Conservation (phyloP, 2,329 filamentous ascomycete species). For the Trichoderma sp. region DNA sequence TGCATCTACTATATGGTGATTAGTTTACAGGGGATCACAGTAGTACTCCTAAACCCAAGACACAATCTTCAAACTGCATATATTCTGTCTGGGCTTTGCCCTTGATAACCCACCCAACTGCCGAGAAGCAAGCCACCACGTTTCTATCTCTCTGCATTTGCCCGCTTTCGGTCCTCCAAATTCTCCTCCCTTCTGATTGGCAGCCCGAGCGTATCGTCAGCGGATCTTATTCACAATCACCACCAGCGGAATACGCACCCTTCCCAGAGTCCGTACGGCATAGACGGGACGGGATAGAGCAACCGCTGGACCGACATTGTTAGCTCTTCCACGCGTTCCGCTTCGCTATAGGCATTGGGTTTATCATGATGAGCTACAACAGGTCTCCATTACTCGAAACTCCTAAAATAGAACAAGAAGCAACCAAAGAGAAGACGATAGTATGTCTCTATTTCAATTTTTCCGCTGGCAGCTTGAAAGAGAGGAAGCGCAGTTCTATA, state of each 20-base stretch:
- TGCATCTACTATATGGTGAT: not conserved
- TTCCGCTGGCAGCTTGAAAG: not conserved
- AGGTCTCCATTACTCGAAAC: not conserved
- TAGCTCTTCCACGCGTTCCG: not conserved
- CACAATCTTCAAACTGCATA: not conserved
- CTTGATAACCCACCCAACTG: not conserved
- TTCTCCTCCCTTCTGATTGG: not conserved
- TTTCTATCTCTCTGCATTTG: not conserved
- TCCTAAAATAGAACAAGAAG: not conserved
- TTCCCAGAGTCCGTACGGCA: not conserved
- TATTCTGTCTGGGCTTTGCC: not conserved
- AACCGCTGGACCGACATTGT: not conserved
- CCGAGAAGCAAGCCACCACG: not conserved
- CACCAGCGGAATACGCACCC: slow-evolving; percentile 4
- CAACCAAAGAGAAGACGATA: not conserved
- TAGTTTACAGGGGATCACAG: not conserved
- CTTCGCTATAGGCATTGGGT: not conserved
- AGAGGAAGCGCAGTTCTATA: not conserved
- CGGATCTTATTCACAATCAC: not conserved
- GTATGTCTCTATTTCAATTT: not conserved
- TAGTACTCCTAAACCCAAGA: not conserved
- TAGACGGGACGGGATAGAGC: not conserved
- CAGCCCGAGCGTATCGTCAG: not conserved
- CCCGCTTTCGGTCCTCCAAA: not conserved
- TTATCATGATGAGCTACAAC: not conserved